Conservation (phyloP, 768 basidiomycete genomes). For the Hericium coralloides region DNA sequence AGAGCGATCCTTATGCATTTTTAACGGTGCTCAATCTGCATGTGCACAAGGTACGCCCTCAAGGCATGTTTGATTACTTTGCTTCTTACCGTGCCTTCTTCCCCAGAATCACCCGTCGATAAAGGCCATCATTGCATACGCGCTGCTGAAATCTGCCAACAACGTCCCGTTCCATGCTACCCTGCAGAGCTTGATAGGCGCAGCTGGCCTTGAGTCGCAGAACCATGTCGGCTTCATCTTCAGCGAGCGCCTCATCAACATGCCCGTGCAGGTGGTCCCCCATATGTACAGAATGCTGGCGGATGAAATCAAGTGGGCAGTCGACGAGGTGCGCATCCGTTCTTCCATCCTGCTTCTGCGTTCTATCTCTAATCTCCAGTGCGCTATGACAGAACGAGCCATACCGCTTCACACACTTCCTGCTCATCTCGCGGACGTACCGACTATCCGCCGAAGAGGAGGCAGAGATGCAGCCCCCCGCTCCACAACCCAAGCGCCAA, state of each 20-base stretch:
- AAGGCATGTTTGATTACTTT: neutral
- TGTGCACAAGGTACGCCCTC: conserved; percentile 43
- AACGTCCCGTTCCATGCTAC: conserved; percentile 42
- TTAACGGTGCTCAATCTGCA: conserved; percentile 79
- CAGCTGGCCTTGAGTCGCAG: conserved; percentile 23
- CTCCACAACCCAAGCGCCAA: conserved; percentile 32
- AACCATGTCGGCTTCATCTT: conserved; percentile 75
- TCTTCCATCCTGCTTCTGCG: neutral
- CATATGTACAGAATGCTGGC: conserved; percentile 88
- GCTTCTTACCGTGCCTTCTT: neutral
- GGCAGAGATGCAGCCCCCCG: conserved; percentile 31
- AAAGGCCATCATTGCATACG: conserved; percentile 60
- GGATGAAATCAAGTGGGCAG: conserved; percentile 72
- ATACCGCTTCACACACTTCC: conserved; percentile 62
- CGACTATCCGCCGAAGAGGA: conserved; percentile 66
- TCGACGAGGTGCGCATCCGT: conserved; percentile 45
- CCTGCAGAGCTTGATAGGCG: conserved; percentile 42
- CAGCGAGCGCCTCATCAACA: conserved; percentile 86
- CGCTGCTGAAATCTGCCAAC: conserved; percentile 47
- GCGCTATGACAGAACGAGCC: conserved; percentile 37
- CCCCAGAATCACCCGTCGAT: conserved; percentile 65
- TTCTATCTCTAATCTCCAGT: neutral
- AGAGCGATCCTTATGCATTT: conserved; percentile 87
- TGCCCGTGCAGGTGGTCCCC: conserved; percentile 89
- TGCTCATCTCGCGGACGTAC: conserved; percentile 76